Base-by-base conservation (phyloP, 2,329 filamentous ascomycete genomes). In the Penicillium nordicum region DNA sequence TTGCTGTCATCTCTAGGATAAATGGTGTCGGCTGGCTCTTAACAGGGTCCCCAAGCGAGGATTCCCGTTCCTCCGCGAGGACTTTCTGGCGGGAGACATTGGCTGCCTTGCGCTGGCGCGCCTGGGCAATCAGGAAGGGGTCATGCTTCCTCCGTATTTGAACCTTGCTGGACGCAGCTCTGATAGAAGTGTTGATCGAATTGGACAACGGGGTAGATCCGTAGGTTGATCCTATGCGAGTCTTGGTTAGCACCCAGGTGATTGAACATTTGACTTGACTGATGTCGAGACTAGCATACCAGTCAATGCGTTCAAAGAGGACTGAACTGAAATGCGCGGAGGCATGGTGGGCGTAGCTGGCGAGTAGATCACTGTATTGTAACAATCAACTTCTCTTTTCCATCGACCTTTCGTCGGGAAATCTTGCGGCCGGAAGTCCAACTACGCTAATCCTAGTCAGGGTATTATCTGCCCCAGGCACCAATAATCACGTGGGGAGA, bases 1-100 rank as follows among this genome's bases (percentile, higher is more conserved):
- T 56, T 4, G 58, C 53, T 51, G 69, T 63, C 50, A 71, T 61
- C 48, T 70, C 63, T 78, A 82, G 54, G 75, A 96, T 78, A 70
- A 96, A 97, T 30, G 92, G 84, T 16, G 94, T 97, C 37, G 82
- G 76, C 57, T 87, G 81, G 69, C 93, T 94, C 66, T 87, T 83
- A 61, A 99, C 80, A 1, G 92, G 89, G 73, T 95, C 84, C 49
- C 93, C 93, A 63, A 88, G 80, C 44, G 81, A 80, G 45, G 80
- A 80, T 57, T 84, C 80, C 57, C 90, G 85, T 69, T 86, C 79
- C 61, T 84, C 78, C 58, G 84, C 74, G 53, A 97, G 82, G 60
- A 86, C 85, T 60, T 84, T 80, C 67, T 88, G 90, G 50, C 90
- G 86, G 68, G 88, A 84, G 44, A 93, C 73, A 70, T 96, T 96